A percentile compares a stretch with the other conserved stretches of the same genome.
These are phyloP conservation scores for Xylariaceae sp. DNA, from an alignment of 2,329 filamentous ascomycete genomes.

Conservation along the genomic window DNA sequence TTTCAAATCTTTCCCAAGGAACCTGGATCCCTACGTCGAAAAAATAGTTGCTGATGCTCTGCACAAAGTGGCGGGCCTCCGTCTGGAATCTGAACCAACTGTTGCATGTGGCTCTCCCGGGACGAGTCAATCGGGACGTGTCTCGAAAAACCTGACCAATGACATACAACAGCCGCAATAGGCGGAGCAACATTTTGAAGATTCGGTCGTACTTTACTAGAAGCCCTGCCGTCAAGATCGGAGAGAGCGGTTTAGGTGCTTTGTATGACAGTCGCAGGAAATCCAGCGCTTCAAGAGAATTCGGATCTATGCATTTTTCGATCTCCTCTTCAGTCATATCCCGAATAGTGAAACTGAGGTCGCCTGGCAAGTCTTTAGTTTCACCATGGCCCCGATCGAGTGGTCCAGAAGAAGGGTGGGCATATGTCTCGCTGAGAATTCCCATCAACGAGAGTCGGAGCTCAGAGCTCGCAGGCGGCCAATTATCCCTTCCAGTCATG, in stretches of 20 bases:
- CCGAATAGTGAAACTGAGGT: slow-evolving; percentile 78
- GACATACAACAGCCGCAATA: slow-evolving; percentile 75
- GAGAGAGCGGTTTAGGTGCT: slow-evolving; percentile 64
- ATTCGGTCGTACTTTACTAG: slow-evolving; percentile 80
- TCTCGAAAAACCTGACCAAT: slow-evolving; percentile 62
- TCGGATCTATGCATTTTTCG: slow-evolving; percentile 74
- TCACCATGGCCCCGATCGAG: slow-evolving; percentile 30
- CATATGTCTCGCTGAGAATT: slow-evolving; percentile 72
- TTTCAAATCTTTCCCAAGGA: slow-evolving; percentile 69
- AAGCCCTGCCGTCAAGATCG: slow-evolving; percentile 66
- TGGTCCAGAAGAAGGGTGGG: slow-evolving; percentile 19
- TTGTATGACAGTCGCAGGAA: slow-evolving; percentile 87
- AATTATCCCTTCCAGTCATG: slow-evolving; percentile 73
- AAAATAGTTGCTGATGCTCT: slow-evolving; percentile 69
- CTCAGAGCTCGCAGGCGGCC: slow-evolving; percentile 93
- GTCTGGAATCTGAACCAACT: slow-evolving; percentile 60
- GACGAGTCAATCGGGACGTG: slow-evolving; percentile 39
- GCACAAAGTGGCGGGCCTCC: slow-evolving; percentile 77
- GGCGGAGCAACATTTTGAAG: slow-evolving; percentile 73
- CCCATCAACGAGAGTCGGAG: slow-evolving; percentile 86
- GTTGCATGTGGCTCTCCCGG: slow-evolving; percentile 36
- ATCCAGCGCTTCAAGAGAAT: slow-evolving; percentile 84
- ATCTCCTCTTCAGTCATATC: slow-evolving; percentile 76
- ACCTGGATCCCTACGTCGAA: slow-evolving; percentile 72
- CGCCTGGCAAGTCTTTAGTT: slow-evolving; percentile 55